Base-by-base conservation (phyloP, 139 green algal species). In the Volvox africanus region DNA sequence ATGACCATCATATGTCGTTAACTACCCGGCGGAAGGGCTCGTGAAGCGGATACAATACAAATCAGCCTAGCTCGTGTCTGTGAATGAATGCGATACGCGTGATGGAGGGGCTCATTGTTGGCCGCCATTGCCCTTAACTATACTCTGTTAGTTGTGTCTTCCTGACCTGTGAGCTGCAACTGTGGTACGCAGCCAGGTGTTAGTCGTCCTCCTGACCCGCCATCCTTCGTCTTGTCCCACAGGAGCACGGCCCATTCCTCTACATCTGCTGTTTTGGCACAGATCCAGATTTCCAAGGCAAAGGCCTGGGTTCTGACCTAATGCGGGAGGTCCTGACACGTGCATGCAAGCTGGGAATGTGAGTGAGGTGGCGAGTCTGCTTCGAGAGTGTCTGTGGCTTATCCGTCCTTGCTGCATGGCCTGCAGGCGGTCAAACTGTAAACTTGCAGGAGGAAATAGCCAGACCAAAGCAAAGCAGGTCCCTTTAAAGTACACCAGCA, bases 221-320 rank as follows among this genome's bases (percentile, higher is more conserved):
- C 18, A 28, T 20, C 61, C 9, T 1, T 21, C 2, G 12, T 21
- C 13, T 37, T 12, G 30, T 22, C 69, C 13, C 37, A 21, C 85
- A 89, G 85, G 85, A 26, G 69, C 28, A 89, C 44, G 69, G 69
- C 37, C n/a, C 37, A 14, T 82, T 89, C 69, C 69, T 82, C 33
- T 89, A 89, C 85, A 73, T 89, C 37, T 33, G 33, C 28, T 82
- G 69, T 19, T 89, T 82, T 30, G 85, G 69, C 37, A 89, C 85
- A 28, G 37, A 12, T 13, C 85, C 85, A 13, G 69, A 73, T 16
- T 22, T 26, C n/a, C 85, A 89, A 44, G 85, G 85, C 85, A 32
- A 61, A 26, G 85, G 85, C 0, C 69, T 82, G 69, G 85, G 85
- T 44, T 69, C 85, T 0, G 9, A 71, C 28, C 85, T 89, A 18